Evolutionary conservation across 2,329 filamentous ascomycete genomes (phyloP).

Genomic region (Talaromyces sp.): DNA sequence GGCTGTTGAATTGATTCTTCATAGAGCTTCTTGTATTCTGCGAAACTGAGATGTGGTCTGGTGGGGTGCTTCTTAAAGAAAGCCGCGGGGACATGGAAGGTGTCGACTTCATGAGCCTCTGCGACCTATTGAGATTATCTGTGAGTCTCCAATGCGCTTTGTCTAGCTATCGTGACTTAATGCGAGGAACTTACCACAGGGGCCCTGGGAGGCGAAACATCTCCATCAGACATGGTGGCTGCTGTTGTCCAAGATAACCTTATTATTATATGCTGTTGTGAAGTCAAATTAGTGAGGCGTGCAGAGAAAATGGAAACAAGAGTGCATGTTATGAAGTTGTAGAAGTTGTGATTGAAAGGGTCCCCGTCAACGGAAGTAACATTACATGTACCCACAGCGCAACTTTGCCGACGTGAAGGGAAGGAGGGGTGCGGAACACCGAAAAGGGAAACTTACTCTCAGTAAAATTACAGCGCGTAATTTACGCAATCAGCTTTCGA

Average conservation of each 20-base stretch:
- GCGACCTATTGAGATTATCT: constrained; percentile 32
- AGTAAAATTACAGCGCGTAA: not conserved
- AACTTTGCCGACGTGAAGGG: not conserved
- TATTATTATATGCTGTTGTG: not conserved
- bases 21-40: constrained; percentile 63
- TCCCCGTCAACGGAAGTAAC: constrained; percentile 7
- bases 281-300: not conserved
- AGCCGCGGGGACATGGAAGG: constrained; percentile 56
- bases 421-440: not conserved
- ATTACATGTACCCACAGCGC: constrained; percentile 6
- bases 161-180: not conserved
- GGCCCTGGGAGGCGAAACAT: constrained; percentile 18
- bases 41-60: constrained; percentile 58
- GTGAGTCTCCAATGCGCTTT: not conserved
- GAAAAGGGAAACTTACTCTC: constrained; percentile 5
- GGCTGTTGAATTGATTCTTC: constrained; percentile 87
- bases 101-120: constrained; percentile 49
- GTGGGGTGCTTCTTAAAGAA: constrained; percentile 58
- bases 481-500: not conserved
- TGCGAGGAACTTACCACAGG: constrained; percentile 12
- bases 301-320: not conserved
- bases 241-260: not conserved
- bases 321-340: not conserved
- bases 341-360: not conserved
- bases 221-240: constrained; percentile 27